A percentile compares a stretch with the other conserved stretches of the same genome.
phyloP scores from a whole-genome alignment of 2,329 filamentous ascomycete genomes.

The Lanzia echinophila region DNA sequence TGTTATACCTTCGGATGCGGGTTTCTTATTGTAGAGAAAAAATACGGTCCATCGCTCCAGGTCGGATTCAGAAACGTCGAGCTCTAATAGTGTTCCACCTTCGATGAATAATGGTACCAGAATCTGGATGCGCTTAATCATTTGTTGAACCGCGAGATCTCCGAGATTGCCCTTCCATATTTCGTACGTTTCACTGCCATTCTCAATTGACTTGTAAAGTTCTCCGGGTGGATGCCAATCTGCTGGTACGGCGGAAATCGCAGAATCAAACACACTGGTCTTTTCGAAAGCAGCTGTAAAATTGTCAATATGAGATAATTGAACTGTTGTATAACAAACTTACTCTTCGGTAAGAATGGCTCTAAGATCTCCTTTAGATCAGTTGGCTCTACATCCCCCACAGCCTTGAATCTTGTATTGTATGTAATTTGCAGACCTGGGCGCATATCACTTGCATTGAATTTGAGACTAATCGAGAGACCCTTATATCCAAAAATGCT shows the following conservation, averaged over 20 bases:
- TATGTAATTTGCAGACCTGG: slow-evolving; percentile 68
- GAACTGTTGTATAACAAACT: slow-evolving; percentile 21
- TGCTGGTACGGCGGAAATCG: slow-evolving; percentile 40
- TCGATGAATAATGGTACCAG: slow-evolving; percentile 86
- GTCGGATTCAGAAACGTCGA: slow-evolving; percentile 59
- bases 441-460: slow-evolving; percentile 64
- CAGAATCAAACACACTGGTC: slow-evolving; percentile 53
- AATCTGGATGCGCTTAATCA: slow-evolving; percentile 77
- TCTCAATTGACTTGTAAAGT: slow-evolving; percentile 57
- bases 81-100: slow-evolving; percentile 69
- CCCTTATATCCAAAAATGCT: slow-evolving; percentile 84
- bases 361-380: slow-evolving; percentile 54
- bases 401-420: slow-evolving; percentile 60
- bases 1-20: slow-evolving; percentile 33
- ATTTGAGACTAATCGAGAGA: slow-evolving; percentile 67
- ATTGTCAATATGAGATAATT: neutral
- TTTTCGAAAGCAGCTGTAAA: slow-evolving; percentile 59
- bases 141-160: slow-evolving; percentile 60
- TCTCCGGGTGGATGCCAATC: slow-evolving; percentile 68
- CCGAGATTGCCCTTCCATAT: slow-evolving; percentile 75
- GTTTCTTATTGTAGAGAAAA: slow-evolving; percentile 67
- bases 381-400: slow-evolving; percentile 61
- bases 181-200: slow-evolving; percentile 62
- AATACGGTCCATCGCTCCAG: slow-evolving; percentile 87
- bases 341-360: slow-evolving; percentile 61